Conservation (phyloP, 2,329 filamentous ascomycete species). For the Nigrospora oryzae region DNA sequence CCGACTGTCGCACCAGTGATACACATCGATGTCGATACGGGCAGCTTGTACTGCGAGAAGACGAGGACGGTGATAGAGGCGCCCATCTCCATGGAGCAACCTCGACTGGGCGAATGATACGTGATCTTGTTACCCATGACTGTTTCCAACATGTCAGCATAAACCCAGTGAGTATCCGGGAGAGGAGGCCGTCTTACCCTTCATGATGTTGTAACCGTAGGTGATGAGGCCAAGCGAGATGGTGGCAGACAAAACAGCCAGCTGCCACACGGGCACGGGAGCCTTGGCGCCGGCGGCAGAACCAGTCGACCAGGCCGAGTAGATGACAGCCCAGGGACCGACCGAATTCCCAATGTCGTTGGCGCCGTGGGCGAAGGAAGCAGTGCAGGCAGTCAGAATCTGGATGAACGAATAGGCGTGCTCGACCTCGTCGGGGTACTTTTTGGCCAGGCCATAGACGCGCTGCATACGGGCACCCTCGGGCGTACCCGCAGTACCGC, state of each 20-base stretch:
- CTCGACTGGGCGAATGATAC: conserved; percentile 23
- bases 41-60: conserved; percentile 67
- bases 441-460: conserved; percentile 55
- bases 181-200: conserved; percentile 38
- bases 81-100: conserved; percentile 71
- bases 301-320: conserved; percentile 58
- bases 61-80: conserved; percentile 69
- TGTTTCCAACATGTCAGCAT: conserved; percentile 9
- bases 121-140: conserved; percentile 57
- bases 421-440: conserved; percentile 64
- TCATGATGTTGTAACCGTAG: conserved; percentile 81
- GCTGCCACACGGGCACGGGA: conserved; percentile 65
- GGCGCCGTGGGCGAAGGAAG: conserved; percentile 67
- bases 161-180: conserved; percentile 7
- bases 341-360: conserved; percentile 70
- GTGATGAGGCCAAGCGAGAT: conserved; percentile 63
- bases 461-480: conserved; percentile 64
- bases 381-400: conserved; percentile 60
- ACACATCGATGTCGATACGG: conserved; percentile 72
- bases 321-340: conserved; percentile 63
- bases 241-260: conserved; percentile 56
- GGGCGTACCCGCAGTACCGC: conserved; percentile 61
- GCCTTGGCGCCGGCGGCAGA: conserved; percentile 52
- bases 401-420: conserved; percentile 61
- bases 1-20: conserved; percentile 74